Base-by-base conservation (phyloP, 305 asterid species). In the Fraxinus floribunda region DNA sequence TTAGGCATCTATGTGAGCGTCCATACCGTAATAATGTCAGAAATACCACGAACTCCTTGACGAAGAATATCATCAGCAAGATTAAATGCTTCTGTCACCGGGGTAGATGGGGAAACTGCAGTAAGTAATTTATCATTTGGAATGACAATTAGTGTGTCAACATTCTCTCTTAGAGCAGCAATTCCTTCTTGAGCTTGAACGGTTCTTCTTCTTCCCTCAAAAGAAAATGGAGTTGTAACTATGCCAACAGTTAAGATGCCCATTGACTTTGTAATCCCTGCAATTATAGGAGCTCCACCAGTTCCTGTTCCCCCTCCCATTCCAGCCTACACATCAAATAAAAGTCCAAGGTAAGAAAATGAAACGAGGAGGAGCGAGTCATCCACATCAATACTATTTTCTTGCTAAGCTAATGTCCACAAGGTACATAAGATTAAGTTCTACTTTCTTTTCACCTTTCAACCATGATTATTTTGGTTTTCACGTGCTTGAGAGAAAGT, bases 241-340 rank as follows among this genome's bases (percentile, higher is more conserved):
- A 96, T 96, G 20, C 99, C 99, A 73, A 96, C 98, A 60, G 99
- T 96, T 91, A 96, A 91, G 75, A 96, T 96, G 44, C 99, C 98
- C 99, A 96, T 93, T 13, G 98, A 86, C 86, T 93, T 96, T 68
- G 98, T 97, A 77, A 94, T 79, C 75, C 97, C 98, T 79, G 99
- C 99, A 81, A 96, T 94, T 76, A 94, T 85, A 71, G 99, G 98
- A 85, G 99, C 99, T 80, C 87, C 99, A 66, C 99, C 99, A n/a
- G 99, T 96, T 34, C 99, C 99, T 39, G 99, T 96, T 81, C 98
- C 99, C 78, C 99, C 99, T 77, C 99, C 99, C 99, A 96, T 96
- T 86, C 99, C 98, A 83, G 98, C 97, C 98, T 95, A 95, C 82
- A 86, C 83, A 15, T 49, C 60, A 49, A 49, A 49, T 4, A 39